phyloP scores from a whole-genome alignment of 768 basidiomycete species.

The Auricularia sp. region DNA sequence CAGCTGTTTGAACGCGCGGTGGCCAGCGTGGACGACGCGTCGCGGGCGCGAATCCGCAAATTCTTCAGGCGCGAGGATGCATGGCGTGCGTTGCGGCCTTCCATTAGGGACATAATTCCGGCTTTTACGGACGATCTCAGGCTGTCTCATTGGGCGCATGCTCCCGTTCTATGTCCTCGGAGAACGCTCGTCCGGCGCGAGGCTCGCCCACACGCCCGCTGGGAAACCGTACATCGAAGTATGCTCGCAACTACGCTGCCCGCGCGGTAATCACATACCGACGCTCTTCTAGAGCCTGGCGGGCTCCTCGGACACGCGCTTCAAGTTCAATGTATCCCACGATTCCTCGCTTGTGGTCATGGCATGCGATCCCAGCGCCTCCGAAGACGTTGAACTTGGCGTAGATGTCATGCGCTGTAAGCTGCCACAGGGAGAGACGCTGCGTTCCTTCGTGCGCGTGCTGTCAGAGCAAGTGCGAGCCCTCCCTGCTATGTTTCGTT shows the following conservation, averaged over 20 bases:
- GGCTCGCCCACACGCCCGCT: constrained; percentile 44
- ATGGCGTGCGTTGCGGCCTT: constrained; percentile 41
- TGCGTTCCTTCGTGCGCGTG: constrained; percentile 50
- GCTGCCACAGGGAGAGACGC: constrained; percentile 46
- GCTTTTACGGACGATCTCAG: constrained; percentile 25
- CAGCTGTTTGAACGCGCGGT: constrained; percentile 60
- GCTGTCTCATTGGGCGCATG: constrained; percentile 67
- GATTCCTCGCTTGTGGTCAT: constrained; percentile 66
- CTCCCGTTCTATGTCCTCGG: constrained; percentile 55
- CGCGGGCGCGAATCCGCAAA: constrained; percentile 44
- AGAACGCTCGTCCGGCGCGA: constrained; percentile 41
- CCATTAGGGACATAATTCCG: too few species aligned
- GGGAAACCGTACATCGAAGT: constrained; percentile 69
- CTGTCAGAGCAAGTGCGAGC: constrained; percentile 53
- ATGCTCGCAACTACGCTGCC: neutral
- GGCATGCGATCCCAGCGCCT: constrained; percentile 24
- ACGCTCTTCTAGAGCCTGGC: neutral
- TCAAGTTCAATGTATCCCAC: constrained; percentile 76
- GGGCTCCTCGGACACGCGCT: constrained; percentile 17
- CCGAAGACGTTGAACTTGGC: constrained; percentile 31
- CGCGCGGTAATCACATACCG: constrained; percentile 7
- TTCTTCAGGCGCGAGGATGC: constrained; percentile 68
- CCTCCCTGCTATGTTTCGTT: constrained; percentile 1
- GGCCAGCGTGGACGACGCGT: constrained; percentile 43
- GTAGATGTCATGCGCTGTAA: constrained; percentile 75